These are phyloP conservation scores for Pouteria glomerata DNA, from an alignment of 148 eudicot genomes.

Conservation along the genomic window DNA sequence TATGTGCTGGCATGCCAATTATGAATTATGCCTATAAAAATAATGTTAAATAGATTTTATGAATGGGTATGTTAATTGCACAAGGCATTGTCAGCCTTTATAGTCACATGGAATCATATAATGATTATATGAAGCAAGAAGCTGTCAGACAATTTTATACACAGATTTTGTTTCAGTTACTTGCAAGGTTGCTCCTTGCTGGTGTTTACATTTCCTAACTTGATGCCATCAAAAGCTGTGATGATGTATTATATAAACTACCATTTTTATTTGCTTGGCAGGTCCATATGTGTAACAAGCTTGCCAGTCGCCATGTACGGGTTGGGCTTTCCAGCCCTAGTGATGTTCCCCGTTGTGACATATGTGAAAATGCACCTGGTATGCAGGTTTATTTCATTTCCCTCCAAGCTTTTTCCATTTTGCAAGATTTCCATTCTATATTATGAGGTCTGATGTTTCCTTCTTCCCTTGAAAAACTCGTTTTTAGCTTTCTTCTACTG, in stretches of 20 bases:
- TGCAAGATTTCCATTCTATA: background rate
- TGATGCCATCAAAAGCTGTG: background rate
- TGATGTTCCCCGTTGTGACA: constrained; percentile 76
- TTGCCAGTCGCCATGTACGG: constrained; percentile 85
- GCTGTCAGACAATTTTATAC: background rate
- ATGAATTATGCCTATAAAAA: background rate
- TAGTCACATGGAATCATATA: background rate
- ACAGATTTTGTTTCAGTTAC: background rate
- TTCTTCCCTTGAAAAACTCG: constrained; percentile 14
- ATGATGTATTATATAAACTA: background rate
- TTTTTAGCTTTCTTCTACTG: constrained; percentile 87
- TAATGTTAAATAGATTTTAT: background rate
- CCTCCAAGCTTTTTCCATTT: constrained; percentile 4
- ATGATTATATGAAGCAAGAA: background rate
- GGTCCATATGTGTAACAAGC: constrained; percentile 96
- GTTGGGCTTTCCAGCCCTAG: constrained; percentile 92
- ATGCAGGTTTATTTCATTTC: constrained; percentile 14
- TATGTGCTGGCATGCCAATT: background rate
- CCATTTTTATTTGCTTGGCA: constrained; percentile 21
- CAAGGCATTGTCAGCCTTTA: background rate
- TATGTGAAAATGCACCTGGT: constrained; percentile 97
- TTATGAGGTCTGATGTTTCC: background rate
- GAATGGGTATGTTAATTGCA: background rate
- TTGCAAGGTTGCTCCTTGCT: background rate
- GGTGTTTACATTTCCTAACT: background rate